Evolutionary conservation across 1,284 basidiomycete genomes (phyloP), one percentile per base, ranked within the genome.

Genomic region (Naganishia cerealis): DNA sequence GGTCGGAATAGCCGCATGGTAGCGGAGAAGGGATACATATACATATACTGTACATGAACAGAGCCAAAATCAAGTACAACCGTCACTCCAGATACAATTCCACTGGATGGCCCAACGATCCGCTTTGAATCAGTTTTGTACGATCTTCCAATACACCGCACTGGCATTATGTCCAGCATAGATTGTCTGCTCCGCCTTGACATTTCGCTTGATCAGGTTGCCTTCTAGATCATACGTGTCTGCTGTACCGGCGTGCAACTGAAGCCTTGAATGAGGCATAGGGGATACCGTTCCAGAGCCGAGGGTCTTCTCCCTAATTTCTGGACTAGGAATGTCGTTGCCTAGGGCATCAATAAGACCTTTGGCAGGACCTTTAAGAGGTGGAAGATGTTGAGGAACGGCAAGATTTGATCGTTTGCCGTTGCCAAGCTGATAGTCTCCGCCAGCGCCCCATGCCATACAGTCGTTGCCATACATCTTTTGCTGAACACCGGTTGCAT

Each of bases 361-460:
- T 83, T 84, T 5, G 83, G 86, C 67, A 46, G 61, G 42, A 12
- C 81, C 80, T 18, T 85, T 84, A 0, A 84, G 73, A 0, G 82
- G 78, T 12, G 82, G 81, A 15, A 86, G 76, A 73, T 85, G 82
- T 69, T 83, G 82, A 0, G 94, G 93, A 16, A 87, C 82, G 0
- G 90, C 85, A 9, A 88, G 75, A 75, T 89, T 92, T 5, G 87
- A 85, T 66, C 88, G 86, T 78, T 89, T 92, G 50, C 91, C 91
- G 70, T 88, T 94, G 5, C 94, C 94, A 7, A 94, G 84, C 79
- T 94, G 90, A 73, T 86, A 90, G 55, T 89, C 86, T 88, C 87
- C 88, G 90, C 2, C 83, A 83, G 58, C 88, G 76, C 58, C 84
- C 81, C 81, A 85, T 0, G 83, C 81, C 75, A 84, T 81, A n/a